phyloP scores from a whole-genome alignment of 2,329 filamentous ascomycete species.

The Cordyceps farinosa region DNA sequence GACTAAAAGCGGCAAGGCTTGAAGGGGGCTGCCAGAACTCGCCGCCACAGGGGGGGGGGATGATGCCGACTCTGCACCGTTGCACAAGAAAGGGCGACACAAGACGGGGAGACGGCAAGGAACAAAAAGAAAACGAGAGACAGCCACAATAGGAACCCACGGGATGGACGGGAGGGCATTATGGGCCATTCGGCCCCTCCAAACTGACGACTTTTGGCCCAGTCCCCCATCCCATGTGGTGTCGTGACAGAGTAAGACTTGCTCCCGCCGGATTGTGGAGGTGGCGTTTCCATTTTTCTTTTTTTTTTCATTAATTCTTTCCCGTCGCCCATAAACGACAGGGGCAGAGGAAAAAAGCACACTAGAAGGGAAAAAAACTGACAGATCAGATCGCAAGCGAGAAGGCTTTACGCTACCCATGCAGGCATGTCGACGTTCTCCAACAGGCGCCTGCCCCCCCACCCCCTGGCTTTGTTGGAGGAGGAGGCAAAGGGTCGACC shows the following conservation, averaged over 20 bases:
- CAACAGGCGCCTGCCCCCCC: background rate
- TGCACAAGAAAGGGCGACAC: background rate
- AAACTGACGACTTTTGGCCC: background rate
- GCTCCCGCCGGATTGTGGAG: background rate
- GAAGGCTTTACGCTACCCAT: background rate
- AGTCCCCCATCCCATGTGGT: conserved; percentile 10
- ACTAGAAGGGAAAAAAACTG: background rate
- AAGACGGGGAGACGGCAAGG: background rate
- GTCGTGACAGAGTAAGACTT: background rate
- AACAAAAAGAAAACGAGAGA: background rate
- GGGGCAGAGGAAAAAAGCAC: background rate
- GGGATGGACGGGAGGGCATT: background rate
- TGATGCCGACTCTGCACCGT: background rate
- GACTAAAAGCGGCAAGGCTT: background rate
- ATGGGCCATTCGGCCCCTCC: background rate
- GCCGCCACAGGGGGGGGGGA: background rate
- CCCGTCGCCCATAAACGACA: background rate
- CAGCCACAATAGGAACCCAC: background rate
- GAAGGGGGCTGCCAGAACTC: background rate
- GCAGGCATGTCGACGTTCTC: background rate
- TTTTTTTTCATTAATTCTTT: background rate
- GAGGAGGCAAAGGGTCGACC: too few species aligned
- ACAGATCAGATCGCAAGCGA: conserved; percentile 9
- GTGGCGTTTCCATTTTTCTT: background rate
- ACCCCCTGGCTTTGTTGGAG: background rate